Base-by-base conservation (phyloP, 768 basidiomycete species). In the Dioszegia hungarica region DNA sequence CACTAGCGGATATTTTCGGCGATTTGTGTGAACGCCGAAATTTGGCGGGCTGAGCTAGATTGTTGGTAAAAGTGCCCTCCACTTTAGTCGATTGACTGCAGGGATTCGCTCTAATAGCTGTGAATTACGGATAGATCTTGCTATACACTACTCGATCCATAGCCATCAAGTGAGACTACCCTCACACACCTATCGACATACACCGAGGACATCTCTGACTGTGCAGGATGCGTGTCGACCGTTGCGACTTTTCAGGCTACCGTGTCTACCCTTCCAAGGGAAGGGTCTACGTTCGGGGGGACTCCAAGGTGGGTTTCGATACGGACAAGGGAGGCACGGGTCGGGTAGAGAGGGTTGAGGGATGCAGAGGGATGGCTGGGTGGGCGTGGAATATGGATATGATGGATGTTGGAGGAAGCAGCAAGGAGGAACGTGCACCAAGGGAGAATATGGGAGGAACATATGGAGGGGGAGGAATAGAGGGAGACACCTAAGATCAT, bases 181-280 rank as follows among this genome's bases (percentile, higher is more conserved):
- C 47, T 5, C 31, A 14, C 20, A 36, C 33, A 49, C 22, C 36
- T 20, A 17, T 47, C 45, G 33, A 57, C 25, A 20, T 17, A 33
- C 39, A 14, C 38, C n/a, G n/a, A n/a, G n/a, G n/a, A n/a, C n/a
- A n/a, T n/a, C 15, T n/a, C 45, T 46, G 25, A 46, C 19, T 29
- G 12, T 47, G 27, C 40, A 64, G 49, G 36, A 79, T 79, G 79
- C 97, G 97, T 86, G 86, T 97, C 82, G 94, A 98, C 81, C 88
- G 91, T 81, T 95, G 97, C 82, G 86, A 87, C 58, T 98, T 99
- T 84, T 94, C 92, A 73, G 89, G 90, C 72, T 91, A 82, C 85
- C 87, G 87, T 75, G 93, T 99, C 82, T 99, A 98, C 86, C 94
- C 94, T 67, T 85, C 85, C 79, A 94, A 88, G 87, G 94, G 93